phyloP scores from a whole-genome alignment of 2,329 filamentous ascomycete species.

The Cladorrhinum sp. region DNA sequence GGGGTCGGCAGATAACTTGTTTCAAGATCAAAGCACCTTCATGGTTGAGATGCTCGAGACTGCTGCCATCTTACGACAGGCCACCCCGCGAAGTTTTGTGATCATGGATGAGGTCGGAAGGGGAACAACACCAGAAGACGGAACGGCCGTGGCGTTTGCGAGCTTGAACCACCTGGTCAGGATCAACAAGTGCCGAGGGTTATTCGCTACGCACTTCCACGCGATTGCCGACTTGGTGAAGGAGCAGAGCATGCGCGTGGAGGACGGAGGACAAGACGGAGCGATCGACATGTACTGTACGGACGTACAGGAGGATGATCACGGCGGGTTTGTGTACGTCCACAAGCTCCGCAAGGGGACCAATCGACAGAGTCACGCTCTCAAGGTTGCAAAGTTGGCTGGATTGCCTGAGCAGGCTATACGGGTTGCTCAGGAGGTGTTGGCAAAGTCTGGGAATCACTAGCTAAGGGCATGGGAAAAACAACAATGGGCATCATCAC shows the following conservation, averaged over 20 bases:
- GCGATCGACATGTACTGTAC: constrained; percentile 78
- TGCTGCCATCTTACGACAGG: constrained; percentile 79
- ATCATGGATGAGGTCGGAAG: constrained; percentile 98
- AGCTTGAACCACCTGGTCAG: constrained; percentile 79
- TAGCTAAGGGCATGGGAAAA: neutral
- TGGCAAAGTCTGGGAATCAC: constrained; percentile 35
- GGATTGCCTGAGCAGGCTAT: constrained; percentile 75
- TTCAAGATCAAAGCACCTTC: constrained; percentile 91
- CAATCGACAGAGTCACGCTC: constrained; percentile 82
- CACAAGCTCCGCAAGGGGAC: constrained; percentile 78
- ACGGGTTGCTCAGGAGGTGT: constrained; percentile 58
- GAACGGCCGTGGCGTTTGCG: constrained; percentile 84
- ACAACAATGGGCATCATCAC: neutral
- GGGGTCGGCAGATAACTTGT: constrained; percentile 93
- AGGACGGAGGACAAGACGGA: constrained; percentile 34
- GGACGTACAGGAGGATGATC: constrained; percentile 72
- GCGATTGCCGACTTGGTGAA: constrained; percentile 71
- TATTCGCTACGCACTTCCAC: constrained; percentile 98
- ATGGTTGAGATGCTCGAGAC: constrained; percentile 99
- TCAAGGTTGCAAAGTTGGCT: constrained; percentile 90
- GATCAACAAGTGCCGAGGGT: constrained; percentile 70
- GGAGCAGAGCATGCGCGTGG: constrained; percentile 43
- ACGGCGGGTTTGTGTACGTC: constrained; percentile 76
- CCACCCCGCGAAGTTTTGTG: constrained; percentile 81
- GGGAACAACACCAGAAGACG: constrained; percentile 91